Conservation (phyloP, 2,329 filamentous ascomycete genomes). For the Fusarium miscanthi region DNA sequence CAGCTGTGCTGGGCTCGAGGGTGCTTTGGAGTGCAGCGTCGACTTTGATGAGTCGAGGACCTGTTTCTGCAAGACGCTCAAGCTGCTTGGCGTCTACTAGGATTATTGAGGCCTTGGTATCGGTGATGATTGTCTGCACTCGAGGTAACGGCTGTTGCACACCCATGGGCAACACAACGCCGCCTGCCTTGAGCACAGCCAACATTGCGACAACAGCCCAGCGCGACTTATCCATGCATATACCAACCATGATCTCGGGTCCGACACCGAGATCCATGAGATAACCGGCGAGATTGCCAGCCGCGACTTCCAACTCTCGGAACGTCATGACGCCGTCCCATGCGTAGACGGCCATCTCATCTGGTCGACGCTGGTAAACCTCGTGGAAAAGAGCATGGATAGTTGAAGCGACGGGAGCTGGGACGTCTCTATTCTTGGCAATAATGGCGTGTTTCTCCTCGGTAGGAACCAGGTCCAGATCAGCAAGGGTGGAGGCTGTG, state of each 20-base stretch:
- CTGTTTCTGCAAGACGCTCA: neutral
- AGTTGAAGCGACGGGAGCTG: neutral
- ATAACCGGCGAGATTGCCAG: neutral
- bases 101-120: neutral
- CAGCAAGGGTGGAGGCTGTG: rapidly evolving
- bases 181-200: neutral
- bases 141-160: neutral
- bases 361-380: neutral
- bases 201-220: neutral
- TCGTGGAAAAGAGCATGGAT: neutral
- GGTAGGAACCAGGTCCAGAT: neutral
- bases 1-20: neutral
- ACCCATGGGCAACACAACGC: neutral
- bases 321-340: neutral
- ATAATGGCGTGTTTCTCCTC: neutral
- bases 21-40: neutral
- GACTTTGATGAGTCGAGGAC: neutral
- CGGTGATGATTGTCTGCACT: neutral
- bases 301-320: neutral
- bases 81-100: neutral
- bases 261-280: neutral
- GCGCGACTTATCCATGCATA: neutral
- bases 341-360: neutral
- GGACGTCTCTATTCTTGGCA: neutral
- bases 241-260: neutral